These are phyloP conservation scores for Pythium coloratum DNA, from an alignment of 352 stramenopile species.

Conservation along the genomic window DNA sequence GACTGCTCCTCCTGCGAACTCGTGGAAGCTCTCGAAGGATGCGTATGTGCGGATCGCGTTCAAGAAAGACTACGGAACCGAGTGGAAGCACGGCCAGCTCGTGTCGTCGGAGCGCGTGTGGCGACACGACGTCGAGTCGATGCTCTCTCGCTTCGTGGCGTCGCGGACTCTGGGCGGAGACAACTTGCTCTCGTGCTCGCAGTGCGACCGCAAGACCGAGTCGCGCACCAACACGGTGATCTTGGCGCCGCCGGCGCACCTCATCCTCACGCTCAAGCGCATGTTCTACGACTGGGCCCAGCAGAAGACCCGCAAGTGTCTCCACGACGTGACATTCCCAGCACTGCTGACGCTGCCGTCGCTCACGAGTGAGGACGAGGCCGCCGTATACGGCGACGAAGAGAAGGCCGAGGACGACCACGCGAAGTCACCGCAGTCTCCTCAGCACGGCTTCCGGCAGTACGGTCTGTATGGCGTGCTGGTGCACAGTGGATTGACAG, in stretches of 20 bases:
- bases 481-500: constrained; percentile 86
- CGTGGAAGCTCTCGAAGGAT: constrained; percentile 84
- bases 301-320: constrained; percentile 85
- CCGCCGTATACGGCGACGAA: constrained; percentile 30
- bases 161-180: constrained; percentile 78
- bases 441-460: constrained; percentile 38
- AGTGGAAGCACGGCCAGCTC: constrained; percentile 78
- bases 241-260: constrained; percentile 70
- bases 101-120: constrained; percentile 85
- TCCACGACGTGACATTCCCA: constrained; percentile 82
- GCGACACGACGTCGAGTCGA: constrained; percentile 78
- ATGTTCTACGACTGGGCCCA: constrained; percentile 91
- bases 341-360: constrained; percentile 66
- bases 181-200: constrained; percentile 71
- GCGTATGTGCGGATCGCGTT: constrained; percentile 85
- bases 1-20: constrained; percentile 20
- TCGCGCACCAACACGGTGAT: constrained; percentile 82
- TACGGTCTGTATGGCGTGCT: constrained; percentile 91
- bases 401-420: constrained; percentile 23
- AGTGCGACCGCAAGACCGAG: constrained; percentile 77
- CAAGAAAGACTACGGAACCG: constrained; percentile 89
- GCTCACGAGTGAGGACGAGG: constrained; percentile 61
- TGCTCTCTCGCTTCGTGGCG: constrained; percentile 80
- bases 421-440: background rate
- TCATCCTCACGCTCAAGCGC: constrained; percentile 88